Evolutionary conservation across 495 filamentous ascomycete genomes (phyloP).

Genomic region (Aspergillus cristatus): DNA sequence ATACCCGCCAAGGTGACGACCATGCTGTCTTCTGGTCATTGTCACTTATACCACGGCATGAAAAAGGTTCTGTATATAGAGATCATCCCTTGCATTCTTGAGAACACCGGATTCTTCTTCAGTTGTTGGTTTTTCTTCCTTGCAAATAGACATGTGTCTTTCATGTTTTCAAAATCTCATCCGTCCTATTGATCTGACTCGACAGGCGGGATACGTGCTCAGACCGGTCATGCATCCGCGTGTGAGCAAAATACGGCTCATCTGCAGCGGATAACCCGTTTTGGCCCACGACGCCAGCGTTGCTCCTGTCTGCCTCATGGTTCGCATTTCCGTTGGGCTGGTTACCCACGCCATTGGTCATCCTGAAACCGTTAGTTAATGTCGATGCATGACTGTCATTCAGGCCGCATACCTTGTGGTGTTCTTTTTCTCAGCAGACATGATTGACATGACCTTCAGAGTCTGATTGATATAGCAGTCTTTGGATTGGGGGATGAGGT

Average conservation of each 20-base stretch:
- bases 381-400: no score
- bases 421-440: conserved; percentile 2
- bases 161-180: conserved; percentile 25
- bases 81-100: conserved; percentile 6
- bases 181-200: conserved; percentile 26
- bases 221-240: conserved; percentile 25
- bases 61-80: conserved; percentile 25
- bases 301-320: conserved; percentile 20
- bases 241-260: conserved; percentile 29
- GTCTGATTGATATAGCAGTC: not conserved
- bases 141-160: not conserved
- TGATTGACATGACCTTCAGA: conserved; percentile 1
- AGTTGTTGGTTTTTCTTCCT: no score
- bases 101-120: no score
- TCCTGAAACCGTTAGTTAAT: no score
- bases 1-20: not conserved
- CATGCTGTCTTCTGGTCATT: not conserved
- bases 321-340: conserved; percentile 24
- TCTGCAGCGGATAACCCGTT: conserved; percentile 30
- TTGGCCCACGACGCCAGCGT: conserved; percentile 19
- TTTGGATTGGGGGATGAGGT: no score
- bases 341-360: conserved; percentile 9
- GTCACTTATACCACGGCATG: not conserved
- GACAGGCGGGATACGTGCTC: conserved; percentile 24
- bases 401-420: conserved; percentile 11